Evolutionary conservation across 257 asterid genomes (phyloP), one percentile per base, ranked within the genome.

Genomic region (Dorcoceras hygrometricum): DNA sequence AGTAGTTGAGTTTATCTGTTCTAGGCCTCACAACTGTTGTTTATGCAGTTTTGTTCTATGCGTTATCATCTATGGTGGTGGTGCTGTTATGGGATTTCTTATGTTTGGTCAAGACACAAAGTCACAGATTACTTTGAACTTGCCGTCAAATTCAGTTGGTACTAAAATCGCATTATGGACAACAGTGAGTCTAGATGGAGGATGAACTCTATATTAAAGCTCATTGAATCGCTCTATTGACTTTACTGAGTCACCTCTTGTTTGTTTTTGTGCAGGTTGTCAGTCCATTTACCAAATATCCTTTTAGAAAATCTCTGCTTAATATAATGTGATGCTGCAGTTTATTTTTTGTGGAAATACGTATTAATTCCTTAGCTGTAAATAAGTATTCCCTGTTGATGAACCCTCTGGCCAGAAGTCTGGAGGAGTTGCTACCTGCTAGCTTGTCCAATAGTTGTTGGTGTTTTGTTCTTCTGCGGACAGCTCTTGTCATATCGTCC

Each of bases 231-330:
- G 59, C 28, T 57, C n/a, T 34, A 53, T 63, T 7, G 27, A 31
- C 43, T 64, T 64, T 32, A 57, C 65, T 39, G 9, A 24, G 51
- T 73, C 25, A 32, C 29, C 25, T 43, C 57, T 26, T 50, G 20
- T 18, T 66, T 31, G 57, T 67, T 57, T 20, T 69, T 77, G 23
- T 75, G 82, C 96, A 92, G 98, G 92, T 90, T 71, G 62, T 88
- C 70, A 86, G 68, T 80, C 97, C 96, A 39, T 78, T 90, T 62
- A 80, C 95, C 67, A 90, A 90, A 88, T 92, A 92, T 92, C 95
- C 96, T 89, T 73, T 58, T 11, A 12, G 7, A 14, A 43, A 43
- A 10, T 68, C 23, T 57, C 73, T 66, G 69, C 20, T 23, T 24
- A 31, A 23, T 24, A 24, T 18, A 32, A 36, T 43, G 46, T 24